A percentile compares a stretch with the other conserved stretches of the same genome.
These are phyloP conservation scores for Abelmoschus esculentus DNA, from an alignment of 345 rosid genomes.

Conservation along the genomic window DNA sequence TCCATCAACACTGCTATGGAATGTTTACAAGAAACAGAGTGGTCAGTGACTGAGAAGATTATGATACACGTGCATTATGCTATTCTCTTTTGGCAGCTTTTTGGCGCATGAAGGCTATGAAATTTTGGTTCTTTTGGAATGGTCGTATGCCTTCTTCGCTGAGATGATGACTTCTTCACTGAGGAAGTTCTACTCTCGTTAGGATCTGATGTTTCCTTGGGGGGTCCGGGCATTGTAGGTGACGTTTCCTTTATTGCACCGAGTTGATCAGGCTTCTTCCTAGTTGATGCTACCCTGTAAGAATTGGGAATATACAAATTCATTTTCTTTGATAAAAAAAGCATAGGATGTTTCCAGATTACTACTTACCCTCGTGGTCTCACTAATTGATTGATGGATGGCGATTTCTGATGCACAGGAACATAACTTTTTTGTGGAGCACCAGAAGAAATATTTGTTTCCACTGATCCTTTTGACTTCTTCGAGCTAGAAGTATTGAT, in stretches of 20 bases:
- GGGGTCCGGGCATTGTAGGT: conserved; percentile 10
- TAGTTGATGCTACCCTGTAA: conserved; percentile 34
- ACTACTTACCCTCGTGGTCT: conserved; percentile 32
- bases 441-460: conserved; percentile 18
- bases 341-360: background rate
- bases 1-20: background rate
- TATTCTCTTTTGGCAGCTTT: conserved; percentile 45
- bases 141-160: conserved; percentile 36
- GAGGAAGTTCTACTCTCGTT: conserved; percentile 16
- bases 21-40: conserved; percentile 31
- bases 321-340: background rate
- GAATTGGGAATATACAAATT: background rate
- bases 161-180: conserved; percentile 27
- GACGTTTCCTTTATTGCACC: conserved; percentile 26
- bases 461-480: conserved; percentile 14
- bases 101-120: conserved; percentile 45
- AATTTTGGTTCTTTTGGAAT: conserved; percentile 65
- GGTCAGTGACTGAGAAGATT: conserved; percentile 18
- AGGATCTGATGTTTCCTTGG: conserved; percentile 18
- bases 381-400: conserved; percentile 21
- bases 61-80: background rate
- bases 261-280: conserved; percentile 24
- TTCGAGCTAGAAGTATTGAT: background rate
- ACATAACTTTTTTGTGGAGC: conserved; percentile 18
- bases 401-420: conserved; percentile 26